These are phyloP conservation scores for Blastocystis sp. DNA, from an alignment of 352 stramenopile species.

Conservation along the genomic window DNA sequence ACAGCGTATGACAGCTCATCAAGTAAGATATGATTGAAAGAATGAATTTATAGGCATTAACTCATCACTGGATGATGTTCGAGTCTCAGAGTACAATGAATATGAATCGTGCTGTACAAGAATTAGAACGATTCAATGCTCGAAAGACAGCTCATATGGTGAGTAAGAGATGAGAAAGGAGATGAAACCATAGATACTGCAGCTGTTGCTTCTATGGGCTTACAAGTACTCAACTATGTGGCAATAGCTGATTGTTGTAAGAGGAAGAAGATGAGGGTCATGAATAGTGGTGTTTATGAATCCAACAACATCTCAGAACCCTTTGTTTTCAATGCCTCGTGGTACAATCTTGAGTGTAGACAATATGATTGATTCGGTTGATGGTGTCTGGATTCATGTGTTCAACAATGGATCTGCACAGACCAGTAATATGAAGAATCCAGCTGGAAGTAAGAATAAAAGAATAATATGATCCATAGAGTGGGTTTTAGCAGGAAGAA, in stretches of 20 bases:
- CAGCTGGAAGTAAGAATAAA: not conserved
- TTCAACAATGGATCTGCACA: not conserved
- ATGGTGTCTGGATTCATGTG: conserved; percentile 56
- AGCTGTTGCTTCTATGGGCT: not conserved
- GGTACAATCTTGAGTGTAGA: conserved; percentile 11
- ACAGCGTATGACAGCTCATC: conserved; percentile 5
- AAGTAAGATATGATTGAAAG: not conserved
- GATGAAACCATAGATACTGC: not conserved
- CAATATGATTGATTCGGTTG: conserved; percentile 30
- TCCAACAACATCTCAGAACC: conserved; percentile 34
- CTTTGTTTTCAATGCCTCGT: conserved; percentile 41
- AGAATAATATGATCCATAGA: not conserved
- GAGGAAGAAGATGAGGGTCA: not conserved
- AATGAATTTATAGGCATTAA: not conserved
- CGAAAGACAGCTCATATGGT: conserved; percentile 9
- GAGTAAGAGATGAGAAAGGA: not conserved
- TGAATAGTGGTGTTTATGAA: conserved; percentile 46
- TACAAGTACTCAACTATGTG: conserved; percentile 47
- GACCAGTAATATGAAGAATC: not conserved
- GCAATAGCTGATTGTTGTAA: conserved; percentile 41
- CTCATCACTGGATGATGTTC: conserved; percentile 60
- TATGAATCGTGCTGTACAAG: conserved; percentile 56
- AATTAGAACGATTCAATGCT: conserved; percentile 36
- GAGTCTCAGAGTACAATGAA: conserved; percentile 44
- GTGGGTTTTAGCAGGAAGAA: conserved; percentile 48